Evolutionary conservation across 768 basidiomycete species (phyloP).

Genomic region (Mycena latifolia): DNA sequence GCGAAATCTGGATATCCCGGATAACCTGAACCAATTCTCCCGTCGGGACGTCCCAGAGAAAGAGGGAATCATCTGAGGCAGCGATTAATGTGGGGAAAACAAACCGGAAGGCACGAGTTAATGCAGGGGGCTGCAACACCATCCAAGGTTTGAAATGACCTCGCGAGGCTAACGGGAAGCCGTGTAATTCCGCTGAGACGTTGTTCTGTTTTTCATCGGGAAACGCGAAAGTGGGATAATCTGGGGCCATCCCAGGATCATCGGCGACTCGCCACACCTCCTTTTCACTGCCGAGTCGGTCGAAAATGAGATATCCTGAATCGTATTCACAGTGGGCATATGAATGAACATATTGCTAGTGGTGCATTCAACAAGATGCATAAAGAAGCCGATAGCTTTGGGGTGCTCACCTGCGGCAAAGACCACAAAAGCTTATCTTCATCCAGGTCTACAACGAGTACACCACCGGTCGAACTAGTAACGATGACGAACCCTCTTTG

Average conservation of each 20-base stretch:
- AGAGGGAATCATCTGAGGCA: conserved; percentile 57
- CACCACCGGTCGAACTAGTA: conserved; percentile 66
- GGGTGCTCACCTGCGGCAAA: conserved; percentile 61
- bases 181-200: conserved; percentile 22
- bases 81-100: conserved; percentile 76
- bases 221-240: conserved; percentile 40
- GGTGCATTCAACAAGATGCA: conserved; percentile 23
- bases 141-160: conserved; percentile 78
- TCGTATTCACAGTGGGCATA: conserved; percentile 83
- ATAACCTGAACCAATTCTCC: conserved; percentile 64
- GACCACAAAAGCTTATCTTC: conserved; percentile 68
- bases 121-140: conserved; percentile 59
- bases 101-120: conserved; percentile 70
- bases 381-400: neutral
- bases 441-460: conserved; percentile 69
- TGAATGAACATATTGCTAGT: conserved; percentile 61
- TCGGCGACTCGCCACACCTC: conserved; percentile 78
- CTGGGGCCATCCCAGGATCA: conserved; percentile 40
- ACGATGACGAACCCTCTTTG: conserved; percentile 68
- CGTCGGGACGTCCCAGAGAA: conserved; percentile 72
- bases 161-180: conserved; percentile 36
- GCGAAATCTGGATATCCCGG: conserved; percentile 47
- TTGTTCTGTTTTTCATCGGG: conserved; percentile 48
- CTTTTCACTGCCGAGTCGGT: conserved; percentile 62
- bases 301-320: conserved; percentile 78